Conservation (phyloP, 2,329 filamentous ascomycete species). For the Phialophora macrospora region DNA sequence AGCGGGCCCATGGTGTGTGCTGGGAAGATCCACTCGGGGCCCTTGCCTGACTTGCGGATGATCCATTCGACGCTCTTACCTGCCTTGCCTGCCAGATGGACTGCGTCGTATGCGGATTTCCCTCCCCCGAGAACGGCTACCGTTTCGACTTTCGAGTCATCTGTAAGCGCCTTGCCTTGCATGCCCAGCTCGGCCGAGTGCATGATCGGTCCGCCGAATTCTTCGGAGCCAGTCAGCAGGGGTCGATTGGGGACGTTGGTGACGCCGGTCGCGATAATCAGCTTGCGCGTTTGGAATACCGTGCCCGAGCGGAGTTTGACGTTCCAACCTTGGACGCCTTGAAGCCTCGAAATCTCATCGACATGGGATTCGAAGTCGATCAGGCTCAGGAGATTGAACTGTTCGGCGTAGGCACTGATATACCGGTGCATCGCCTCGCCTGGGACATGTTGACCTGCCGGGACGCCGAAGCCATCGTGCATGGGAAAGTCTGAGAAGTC, state of each 20-base stretch:
- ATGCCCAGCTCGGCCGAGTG: constrained; percentile 56
- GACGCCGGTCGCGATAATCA: constrained; percentile 62
- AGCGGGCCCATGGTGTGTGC: constrained; percentile 51
- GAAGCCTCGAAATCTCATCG: constrained; percentile 52
- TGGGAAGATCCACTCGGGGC: constrained; percentile 46
- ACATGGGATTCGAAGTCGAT: constrained; percentile 62
- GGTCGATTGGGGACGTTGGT: constrained; percentile 59
- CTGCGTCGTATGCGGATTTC: constrained; percentile 70
- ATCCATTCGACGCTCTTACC: constrained; percentile 57
- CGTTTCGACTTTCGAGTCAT: constrained; percentile 48
- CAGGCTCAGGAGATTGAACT: constrained; percentile 56
- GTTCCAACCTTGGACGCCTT: constrained; percentile 51
- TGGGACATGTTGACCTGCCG: constrained; percentile 62
- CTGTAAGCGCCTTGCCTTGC: constrained; percentile 49
- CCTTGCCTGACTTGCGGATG: constrained; percentile 50
- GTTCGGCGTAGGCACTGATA: constrained; percentile 60
- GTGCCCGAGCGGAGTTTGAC: constrained; percentile 41
- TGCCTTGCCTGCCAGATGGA: constrained; percentile 63
- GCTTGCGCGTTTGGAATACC: constrained; percentile 48
- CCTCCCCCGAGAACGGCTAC: constrained; percentile 65
- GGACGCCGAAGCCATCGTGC: constrained; percentile 59
- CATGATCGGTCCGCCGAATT: constrained; percentile 56
- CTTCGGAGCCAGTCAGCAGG: constrained; percentile 53
- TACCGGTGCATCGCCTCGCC: constrained; percentile 63
- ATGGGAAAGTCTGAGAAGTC: constrained; percentile 78